These are phyloP conservation scores for Boletus sensibilis DNA, from an alignment of 768 basidiomycete species.

Conservation along the genomic window DNA sequence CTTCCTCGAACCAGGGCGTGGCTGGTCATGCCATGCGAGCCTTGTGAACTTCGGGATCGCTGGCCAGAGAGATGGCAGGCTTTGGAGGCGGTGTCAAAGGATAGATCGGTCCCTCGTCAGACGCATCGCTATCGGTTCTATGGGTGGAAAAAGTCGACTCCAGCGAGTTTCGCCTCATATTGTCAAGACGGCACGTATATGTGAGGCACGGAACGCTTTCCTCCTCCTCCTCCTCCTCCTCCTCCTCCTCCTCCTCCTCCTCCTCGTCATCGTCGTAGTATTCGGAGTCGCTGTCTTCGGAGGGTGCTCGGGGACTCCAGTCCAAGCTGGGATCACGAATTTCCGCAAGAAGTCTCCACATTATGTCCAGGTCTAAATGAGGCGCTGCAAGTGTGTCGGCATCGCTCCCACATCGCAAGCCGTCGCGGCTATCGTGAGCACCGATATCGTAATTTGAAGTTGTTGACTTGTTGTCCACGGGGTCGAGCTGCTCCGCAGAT, in stretches of 20 bases:
- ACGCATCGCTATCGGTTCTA: background rate
- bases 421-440: background rate
- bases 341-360: conserved; percentile 14
- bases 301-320: background rate
- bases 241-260: background rate
- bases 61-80: background rate
- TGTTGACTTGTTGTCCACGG: background rate
- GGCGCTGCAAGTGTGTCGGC: background rate
- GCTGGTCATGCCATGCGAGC: background rate
- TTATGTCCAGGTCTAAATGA: conserved; percentile 3
- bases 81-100: conserved; percentile 5
- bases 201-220: background rate
- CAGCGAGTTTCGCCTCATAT: background rate
- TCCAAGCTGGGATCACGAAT: conserved; percentile 17
- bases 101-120: conserved; percentile 1
- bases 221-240: background rate
- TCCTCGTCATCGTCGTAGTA: background rate
- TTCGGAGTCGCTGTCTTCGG: conserved; percentile 9
- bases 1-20: background rate
- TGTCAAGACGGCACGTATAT: background rate
- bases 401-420: background rate
- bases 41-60: background rate
- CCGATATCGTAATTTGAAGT: background rate
- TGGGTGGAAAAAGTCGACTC: background rate
- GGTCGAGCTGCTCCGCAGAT: background rate